These are phyloP conservation scores for Pyrenophora seminiperda DNA, from an alignment of 2,329 filamentous ascomycete species.

Conservation along the genomic window DNA sequence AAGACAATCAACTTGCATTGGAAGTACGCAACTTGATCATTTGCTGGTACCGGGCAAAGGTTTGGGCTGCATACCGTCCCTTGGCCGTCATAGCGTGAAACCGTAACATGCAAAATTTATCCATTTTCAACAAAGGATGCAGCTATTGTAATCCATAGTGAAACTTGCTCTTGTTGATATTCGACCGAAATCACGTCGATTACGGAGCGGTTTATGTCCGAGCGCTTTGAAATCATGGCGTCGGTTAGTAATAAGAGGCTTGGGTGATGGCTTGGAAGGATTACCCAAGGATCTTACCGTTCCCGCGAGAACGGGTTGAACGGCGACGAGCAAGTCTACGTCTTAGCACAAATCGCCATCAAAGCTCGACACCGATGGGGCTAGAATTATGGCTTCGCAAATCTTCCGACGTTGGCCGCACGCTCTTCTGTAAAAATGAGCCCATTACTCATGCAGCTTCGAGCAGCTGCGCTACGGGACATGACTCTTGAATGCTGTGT, in stretches of 20 bases:
- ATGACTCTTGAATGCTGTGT: background rate
- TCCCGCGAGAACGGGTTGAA: conserved; percentile 17
- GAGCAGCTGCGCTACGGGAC: background rate
- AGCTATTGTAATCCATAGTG: background rate
- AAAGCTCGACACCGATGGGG: conserved; percentile 5
- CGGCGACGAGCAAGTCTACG: conserved; percentile 8
- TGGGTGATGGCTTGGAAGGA: conserved; percentile 14
- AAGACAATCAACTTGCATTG: background rate
- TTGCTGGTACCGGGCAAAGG: too few relatives aligned
- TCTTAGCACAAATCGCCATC: conserved; percentile 14
- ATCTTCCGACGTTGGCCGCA: background rate
- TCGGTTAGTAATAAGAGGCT: conserved; percentile 9
- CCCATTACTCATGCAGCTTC: background rate
- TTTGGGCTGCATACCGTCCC: too few relatives aligned
- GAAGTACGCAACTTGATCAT: too few relatives aligned
- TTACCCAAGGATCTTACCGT: conserved; percentile 16
- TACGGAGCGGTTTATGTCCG: conserved; percentile 5
- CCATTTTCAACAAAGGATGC: background rate
- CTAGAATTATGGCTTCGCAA: conserved; percentile 4
- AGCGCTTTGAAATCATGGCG: conserved; percentile 12
- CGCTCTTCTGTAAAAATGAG: conserved; percentile 1
- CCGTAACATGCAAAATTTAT: background rate
- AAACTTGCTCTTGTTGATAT: background rate
- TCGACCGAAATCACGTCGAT: too few relatives aligned
- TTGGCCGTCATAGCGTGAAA: too few relatives aligned